A percentile compares a stretch with the other conserved stretches of the same genome.
These are phyloP conservation scores for Cladobotryum mycophilum DNA, from an alignment of 2,329 filamentous ascomycete genomes.

Conservation along the genomic window DNA sequence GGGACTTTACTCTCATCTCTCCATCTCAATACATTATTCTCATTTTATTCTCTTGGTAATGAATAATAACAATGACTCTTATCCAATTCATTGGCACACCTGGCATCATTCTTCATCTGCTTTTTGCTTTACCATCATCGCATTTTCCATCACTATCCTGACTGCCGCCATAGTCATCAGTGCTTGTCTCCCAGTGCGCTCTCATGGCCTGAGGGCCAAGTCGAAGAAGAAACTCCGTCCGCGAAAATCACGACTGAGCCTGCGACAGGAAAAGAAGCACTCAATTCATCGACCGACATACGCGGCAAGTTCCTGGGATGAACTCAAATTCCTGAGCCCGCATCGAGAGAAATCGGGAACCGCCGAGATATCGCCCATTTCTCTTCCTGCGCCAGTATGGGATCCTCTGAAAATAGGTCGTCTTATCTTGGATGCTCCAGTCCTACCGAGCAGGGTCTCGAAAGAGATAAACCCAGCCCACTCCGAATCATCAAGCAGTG, in stretches of 20 bases:
- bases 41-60: not conserved
- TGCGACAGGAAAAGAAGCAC: not conserved
- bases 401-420: slow-evolving; percentile 22
- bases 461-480: slow-evolving; percentile 35
- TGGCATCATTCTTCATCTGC: slow-evolving; percentile 7
- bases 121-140: slow-evolving; percentile 6
- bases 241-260: not conserved
- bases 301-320: not conserved
- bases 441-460: slow-evolving; percentile 14
- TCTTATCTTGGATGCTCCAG: slow-evolving; percentile 27
- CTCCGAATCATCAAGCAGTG: slow-evolving; percentile 36
- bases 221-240: not conserved
- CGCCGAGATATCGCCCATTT: not conserved
- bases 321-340: not conserved
- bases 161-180: not conserved
- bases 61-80: not conserved
- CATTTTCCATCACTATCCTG: slow-evolving; percentile 5
- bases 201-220: not conserved
- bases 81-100: not conserved
- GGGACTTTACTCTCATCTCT: not conserved
- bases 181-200: slow-evolving; percentile 1
- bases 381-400: slow-evolving; percentile 25
- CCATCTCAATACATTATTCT: not conserved
- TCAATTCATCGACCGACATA: not conserved
- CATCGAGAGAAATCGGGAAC: not conserved